phyloP scores from a whole-genome alignment of 2,329 filamentous ascomycete genomes.

The Acrocalymma vagum region DNA sequence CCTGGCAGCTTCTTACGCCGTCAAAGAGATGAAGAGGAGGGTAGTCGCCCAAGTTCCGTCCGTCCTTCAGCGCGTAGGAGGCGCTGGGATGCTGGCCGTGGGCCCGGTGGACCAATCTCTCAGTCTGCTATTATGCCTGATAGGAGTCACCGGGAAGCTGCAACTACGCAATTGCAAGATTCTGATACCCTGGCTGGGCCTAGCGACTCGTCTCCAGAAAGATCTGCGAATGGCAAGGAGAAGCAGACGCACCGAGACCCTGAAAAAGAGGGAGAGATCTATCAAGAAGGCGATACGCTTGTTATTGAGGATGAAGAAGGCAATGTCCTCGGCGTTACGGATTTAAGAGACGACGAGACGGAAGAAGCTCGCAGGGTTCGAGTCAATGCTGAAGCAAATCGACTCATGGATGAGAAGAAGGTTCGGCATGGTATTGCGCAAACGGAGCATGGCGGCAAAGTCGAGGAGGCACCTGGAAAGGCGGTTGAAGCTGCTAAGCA shows the following conservation, averaged over 20 bases:
- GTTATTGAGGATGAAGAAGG: slow-evolving; percentile 87
- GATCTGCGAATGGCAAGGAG: slow-evolving; percentile 41
- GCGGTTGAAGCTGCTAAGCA: slow-evolving; percentile 41
- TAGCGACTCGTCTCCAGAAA: slow-evolving; percentile 49
- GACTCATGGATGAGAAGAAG: slow-evolving; percentile 62
- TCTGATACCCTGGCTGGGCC: slow-evolving; percentile 55
- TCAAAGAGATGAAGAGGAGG: slow-evolving; percentile 76
- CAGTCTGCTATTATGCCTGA: slow-evolving; percentile 87
- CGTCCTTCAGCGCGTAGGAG: slow-evolving; percentile 66
- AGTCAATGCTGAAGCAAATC: slow-evolving; percentile 62
- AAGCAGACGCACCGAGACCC: slow-evolving; percentile 34
- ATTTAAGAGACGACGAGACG: slow-evolving; percentile 51
- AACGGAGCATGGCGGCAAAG: slow-evolving; percentile 57
- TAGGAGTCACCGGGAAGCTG: slow-evolving; percentile 39
- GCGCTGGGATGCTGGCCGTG: slow-evolving; percentile 76
- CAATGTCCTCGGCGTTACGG: slow-evolving; percentile 77
- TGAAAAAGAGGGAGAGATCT: slow-evolving; percentile 74
- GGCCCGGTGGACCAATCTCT: slow-evolving; percentile 83
- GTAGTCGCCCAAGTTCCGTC: slow-evolving; percentile 65
- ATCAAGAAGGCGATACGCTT: slow-evolving; percentile 80
- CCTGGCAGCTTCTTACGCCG: slow-evolving; percentile 82
- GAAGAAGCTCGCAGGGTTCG: slow-evolving; percentile 69
- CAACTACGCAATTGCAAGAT: slow-evolving; percentile 50
- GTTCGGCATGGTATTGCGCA: slow-evolving; percentile 54
- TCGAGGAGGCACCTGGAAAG: slow-evolving; percentile 45